Evolutionary conservation across 805 yeast species (phyloP), one percentile per base, ranked within the genome.

Genomic region (Saccharomyces jurei): DNA sequence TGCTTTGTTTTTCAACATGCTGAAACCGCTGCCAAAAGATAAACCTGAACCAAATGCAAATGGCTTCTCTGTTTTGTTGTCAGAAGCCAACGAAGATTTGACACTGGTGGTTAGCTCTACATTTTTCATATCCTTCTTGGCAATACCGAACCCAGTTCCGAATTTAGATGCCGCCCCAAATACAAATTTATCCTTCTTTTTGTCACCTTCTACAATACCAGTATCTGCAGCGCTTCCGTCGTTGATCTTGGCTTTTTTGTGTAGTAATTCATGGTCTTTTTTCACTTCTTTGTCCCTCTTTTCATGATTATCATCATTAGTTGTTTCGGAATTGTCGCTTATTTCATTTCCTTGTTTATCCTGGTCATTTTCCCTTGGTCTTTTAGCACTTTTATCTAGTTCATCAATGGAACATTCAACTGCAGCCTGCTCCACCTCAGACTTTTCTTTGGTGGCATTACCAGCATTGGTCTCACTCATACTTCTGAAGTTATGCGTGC

Each of bases 101-200:
- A 41, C 1, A 21, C 22, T 49, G 48, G 41, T 54, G 48, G 22
- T 49, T 36, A 49, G 52, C 6, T 50, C 53, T 29, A 1, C 31
- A 17, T 52, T 48, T 10, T 50, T 47, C n/a, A 32, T 14, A 21
- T 41, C 41, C 9, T 59, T 52, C 48, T 60, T 56, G 1, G 68
- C 60, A 17, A 65, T 53, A 2, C 63, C 66, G 49, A 72, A 65
- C 1, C 74, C 72, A 13, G 68, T 52, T 10, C 83, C 83, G 63
- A 81, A 81, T 26, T 74, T 62, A 0, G 84, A 74, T 2, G 77
- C 64, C 1, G 81, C 70, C 9, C 86, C 87, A 71, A 82, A 82
- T 0, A 80, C 82, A 65, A 78, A 80, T 58, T 75, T 76, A 25
- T 81, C 77, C 53, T 68, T 65, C 2, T 54, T 58, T n/a, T 53